Percentiles rank a stretch among this genome's conserved stretches.
Conservation (phyloP, 2,329 filamentous ascomycete species). For the Hypoxylon sp. region DNA sequence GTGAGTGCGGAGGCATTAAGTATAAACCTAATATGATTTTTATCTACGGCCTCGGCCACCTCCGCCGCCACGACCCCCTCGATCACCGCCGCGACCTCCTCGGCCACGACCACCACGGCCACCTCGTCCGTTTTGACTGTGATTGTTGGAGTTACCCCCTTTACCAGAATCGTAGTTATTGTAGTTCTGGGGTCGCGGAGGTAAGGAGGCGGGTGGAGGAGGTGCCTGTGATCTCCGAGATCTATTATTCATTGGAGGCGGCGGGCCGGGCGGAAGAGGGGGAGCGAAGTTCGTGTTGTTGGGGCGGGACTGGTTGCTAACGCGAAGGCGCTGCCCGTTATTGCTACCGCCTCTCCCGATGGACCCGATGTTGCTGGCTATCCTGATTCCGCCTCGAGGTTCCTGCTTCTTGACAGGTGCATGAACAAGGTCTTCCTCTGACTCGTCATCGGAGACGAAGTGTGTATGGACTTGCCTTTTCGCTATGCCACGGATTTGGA, state of each 20-base stretch:
- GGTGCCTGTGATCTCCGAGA: slow-evolving; percentile 25
- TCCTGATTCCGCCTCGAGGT: slow-evolving; percentile 40
- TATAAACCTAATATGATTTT: no score
- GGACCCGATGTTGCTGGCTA: slow-evolving; percentile 43
- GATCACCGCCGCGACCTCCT: slow-evolving; percentile 6
- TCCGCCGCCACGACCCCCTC: slow-evolving; percentile 18
- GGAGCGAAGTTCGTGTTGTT: slow-evolving; percentile 34
- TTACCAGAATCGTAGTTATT: slow-evolving; percentile 25
- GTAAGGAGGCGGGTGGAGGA: slow-evolving; percentile 36
- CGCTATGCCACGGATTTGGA: slow-evolving; percentile 43
- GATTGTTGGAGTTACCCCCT: slow-evolving; percentile 6
- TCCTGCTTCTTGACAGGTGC: slow-evolving; percentile 37
- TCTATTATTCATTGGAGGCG: slow-evolving; percentile 25
- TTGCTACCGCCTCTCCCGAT: slow-evolving; percentile 13
- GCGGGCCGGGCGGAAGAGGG: slow-evolving; percentile 40
- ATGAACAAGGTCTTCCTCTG: slow-evolving; percentile 46
- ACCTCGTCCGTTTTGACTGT: slow-evolving; percentile 53
- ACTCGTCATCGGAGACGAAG: slow-evolving; percentile 47
- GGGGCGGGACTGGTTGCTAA: slow-evolving; percentile 17
- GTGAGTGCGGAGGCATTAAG: no score
- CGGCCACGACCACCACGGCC: slow-evolving; percentile 23
- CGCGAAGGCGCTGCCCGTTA: slow-evolving; percentile 11
- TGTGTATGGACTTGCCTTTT: slow-evolving; percentile 43
- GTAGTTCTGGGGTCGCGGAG: slow-evolving; percentile 35
- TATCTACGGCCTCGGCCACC: slow-evolving; percentile 17